A percentile compares a stretch with the other conserved stretches of the same genome.
These are phyloP conservation scores for Candida montana DNA, from an alignment of 805 yeast genomes.

Conservation along the genomic window DNA sequence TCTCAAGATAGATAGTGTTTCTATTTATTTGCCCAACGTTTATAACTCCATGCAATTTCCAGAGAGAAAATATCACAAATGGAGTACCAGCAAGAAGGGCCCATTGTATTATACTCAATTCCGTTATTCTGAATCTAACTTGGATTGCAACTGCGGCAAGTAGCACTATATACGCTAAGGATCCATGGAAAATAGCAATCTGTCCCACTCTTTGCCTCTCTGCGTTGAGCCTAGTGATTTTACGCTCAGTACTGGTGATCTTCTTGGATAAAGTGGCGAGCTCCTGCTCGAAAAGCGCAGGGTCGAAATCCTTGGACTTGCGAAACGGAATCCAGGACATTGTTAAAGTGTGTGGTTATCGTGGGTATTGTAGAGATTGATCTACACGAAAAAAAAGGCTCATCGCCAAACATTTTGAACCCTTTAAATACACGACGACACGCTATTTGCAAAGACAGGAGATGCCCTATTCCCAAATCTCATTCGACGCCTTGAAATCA, in stretches of 20 bases:
- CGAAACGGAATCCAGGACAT: constrained; percentile 24
- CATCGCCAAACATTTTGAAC: too few species aligned
- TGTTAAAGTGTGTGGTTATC: neutral
- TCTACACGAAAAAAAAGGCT: too few species aligned
- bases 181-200: constrained; percentile 11
- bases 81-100: constrained; percentile 2
- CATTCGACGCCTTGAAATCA: neutral
- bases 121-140: neutral
- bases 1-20: constrained; percentile 20
- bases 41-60: constrained; percentile 2
- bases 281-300: constrained; percentile 39
- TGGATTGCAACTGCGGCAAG: neutral
- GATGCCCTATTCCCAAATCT: neutral
- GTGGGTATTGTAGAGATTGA: too few species aligned
- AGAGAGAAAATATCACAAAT: neutral
- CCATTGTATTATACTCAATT: constrained; percentile 1
- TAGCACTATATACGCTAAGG: constrained; percentile 6
- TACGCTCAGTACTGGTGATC: constrained; percentile 28
- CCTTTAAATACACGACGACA: too few species aligned
- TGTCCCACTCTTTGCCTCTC: constrained; percentile 6
- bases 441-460: too few species aligned
- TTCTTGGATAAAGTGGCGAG: constrained; percentile 32
- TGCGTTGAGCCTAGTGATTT: constrained; percentile 15
- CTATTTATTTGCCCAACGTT: constrained; percentile 9
- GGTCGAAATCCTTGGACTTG: constrained; percentile 33